phyloP scores from a whole-genome alignment of 768 basidiomycete genomes.

The Pluteus cervinus region DNA sequence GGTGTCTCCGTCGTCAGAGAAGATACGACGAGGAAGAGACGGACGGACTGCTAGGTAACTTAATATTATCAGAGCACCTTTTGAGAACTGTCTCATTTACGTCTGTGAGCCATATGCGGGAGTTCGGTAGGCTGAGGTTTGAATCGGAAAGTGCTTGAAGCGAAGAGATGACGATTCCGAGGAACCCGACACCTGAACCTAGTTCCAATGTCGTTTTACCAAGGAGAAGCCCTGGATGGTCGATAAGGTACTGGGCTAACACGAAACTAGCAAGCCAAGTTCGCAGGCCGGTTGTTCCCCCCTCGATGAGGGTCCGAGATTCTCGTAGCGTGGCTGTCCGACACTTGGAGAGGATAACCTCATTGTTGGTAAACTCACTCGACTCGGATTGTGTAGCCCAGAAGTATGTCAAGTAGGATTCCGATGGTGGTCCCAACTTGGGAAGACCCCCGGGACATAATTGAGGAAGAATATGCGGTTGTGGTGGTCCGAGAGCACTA shows the following conservation, averaged over 20 bases:
- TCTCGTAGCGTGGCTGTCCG: conserved; percentile 59
- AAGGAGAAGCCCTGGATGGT: conserved; percentile 44
- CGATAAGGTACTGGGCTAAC: conserved; percentile 55
- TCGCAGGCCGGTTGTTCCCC: conserved; percentile 72
- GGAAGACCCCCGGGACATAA: conserved; percentile 21
- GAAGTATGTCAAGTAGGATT: conserved; percentile 63
- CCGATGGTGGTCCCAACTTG: conserved; percentile 31
- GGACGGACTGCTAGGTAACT: conserved; percentile 63
- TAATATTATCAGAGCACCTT: conserved; percentile 54
- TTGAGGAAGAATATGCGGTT: conserved; percentile 15
- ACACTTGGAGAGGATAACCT: conserved; percentile 20
- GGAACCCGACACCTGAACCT: conserved; percentile 72
- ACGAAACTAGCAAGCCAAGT: conserved; percentile 75
- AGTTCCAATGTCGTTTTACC: conserved; percentile 58
- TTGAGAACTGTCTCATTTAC: conserved; percentile 55
- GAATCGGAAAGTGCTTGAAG: conserved; percentile 36
- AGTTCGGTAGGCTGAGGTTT: not conserved
- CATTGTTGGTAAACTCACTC: not conserved
- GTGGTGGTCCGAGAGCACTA: conserved; percentile 17
- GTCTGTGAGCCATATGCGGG: conserved; percentile 53
- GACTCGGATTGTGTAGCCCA: conserved; percentile 30
- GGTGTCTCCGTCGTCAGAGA: too few relatives aligned
- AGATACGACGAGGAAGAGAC: conserved; percentile 22
- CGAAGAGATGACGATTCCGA: conserved; percentile 56
- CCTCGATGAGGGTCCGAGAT: conserved; percentile 67